Conservation (phyloP, 495 filamentous ascomycete species). For the Thermothielavioides terrestris region DNA sequence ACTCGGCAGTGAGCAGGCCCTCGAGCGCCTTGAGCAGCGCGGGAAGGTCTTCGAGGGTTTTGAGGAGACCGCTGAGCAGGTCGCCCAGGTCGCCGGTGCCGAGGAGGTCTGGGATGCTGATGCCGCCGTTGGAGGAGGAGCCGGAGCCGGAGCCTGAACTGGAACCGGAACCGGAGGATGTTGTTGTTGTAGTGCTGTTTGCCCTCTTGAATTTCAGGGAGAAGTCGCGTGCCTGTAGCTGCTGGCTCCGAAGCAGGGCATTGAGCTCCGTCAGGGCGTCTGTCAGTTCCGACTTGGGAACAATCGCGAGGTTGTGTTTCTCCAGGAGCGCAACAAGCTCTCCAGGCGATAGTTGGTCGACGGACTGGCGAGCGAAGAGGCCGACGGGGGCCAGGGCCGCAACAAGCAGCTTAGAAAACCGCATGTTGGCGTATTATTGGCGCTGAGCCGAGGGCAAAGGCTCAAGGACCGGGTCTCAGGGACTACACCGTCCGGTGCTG, state of each 20-base stretch:
- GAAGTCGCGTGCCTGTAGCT: conserved; percentile 12
- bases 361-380: neutral
- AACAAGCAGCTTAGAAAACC: conserved; percentile 8
- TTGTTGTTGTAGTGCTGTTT: conserved; percentile 13
- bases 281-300: conserved; percentile 30
- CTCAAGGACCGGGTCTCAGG: neutral
- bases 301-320: conserved; percentile 29
- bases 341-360: neutral
- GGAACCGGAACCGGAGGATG: conserved; percentile 3
- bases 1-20: conserved; percentile 23
- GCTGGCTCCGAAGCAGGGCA: conserved; percentile 24
- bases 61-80: conserved; percentile 18
- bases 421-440: neutral
- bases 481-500: neutral
- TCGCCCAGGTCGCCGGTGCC: conserved; percentile 23
- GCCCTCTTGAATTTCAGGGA: conserved; percentile 19
- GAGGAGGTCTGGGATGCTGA: conserved; percentile 7
- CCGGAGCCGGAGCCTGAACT: neutral
- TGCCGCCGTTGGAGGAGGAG: neutral
- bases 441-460: too few species aligned
- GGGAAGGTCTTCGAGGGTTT: conserved; percentile 7
- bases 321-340: conserved; percentile 14
- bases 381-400: conserved; percentile 1
- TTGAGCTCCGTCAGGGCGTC: conserved; percentile 31
- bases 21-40: conserved; percentile 19